phyloP scores from a whole-genome alignment of 148 eudicot genomes.

The Camellia japonica region DNA sequence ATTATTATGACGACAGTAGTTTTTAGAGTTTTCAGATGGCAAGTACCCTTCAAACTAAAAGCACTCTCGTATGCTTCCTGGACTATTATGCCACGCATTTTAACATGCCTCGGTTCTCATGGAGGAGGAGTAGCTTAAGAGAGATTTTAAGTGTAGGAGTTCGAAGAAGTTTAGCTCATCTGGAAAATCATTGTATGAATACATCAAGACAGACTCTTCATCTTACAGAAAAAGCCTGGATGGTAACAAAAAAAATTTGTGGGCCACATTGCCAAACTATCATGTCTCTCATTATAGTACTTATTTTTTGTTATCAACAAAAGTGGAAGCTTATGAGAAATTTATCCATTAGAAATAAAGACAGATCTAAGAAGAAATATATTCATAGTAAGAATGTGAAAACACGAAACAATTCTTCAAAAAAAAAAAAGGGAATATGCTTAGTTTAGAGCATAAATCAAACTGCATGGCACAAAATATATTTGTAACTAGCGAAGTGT shows the following conservation, averaged over 20 bases:
- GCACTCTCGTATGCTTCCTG: neutral
- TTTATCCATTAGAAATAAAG: neutral
- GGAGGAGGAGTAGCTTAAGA: neutral
- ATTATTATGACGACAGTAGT: neutral
- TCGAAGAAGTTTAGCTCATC: neutral
- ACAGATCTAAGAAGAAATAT: neutral
- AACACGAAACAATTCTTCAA: neutral
- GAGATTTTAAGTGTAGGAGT: neutral
- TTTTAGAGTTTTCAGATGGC: neutral
- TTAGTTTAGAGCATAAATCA: neutral
- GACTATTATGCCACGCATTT: neutral
- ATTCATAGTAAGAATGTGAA: neutral
- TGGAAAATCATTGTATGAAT: neutral
- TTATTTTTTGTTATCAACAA: neutral
- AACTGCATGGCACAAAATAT: neutral
- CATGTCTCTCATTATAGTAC: neutral
- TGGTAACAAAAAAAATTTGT: neutral
- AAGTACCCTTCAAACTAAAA: neutral
- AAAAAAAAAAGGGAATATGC: neutral
- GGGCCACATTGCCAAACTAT: neutral
- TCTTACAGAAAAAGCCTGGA: neutral
- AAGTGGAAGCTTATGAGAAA: neutral
- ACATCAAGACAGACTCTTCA: slow-evolving; percentile 12
- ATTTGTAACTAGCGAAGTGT: neutral
- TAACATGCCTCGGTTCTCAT: neutral